These are phyloP conservation scores for Epichloe hybrida DNA, from an alignment of 2,329 filamentous ascomycete species.

Conservation along the genomic window DNA sequence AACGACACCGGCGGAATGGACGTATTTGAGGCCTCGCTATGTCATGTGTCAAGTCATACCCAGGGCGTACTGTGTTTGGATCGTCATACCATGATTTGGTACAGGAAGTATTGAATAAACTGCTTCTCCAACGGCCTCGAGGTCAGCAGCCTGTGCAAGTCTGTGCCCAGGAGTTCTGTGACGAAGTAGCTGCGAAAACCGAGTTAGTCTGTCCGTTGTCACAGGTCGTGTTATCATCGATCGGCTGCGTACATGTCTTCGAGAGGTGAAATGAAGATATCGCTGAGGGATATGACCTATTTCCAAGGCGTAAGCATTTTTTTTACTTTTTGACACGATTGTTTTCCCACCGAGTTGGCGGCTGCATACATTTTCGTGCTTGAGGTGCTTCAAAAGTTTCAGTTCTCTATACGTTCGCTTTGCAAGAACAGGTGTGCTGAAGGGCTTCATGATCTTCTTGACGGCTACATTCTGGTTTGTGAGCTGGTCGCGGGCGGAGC, in stretches of 20 bases:
- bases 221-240: constrained; percentile 3
- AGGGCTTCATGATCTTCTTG: constrained; percentile 99
- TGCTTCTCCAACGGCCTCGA: constrained; percentile 96
- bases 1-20: constrained; percentile 94
- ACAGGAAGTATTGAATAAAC: constrained; percentile 99
- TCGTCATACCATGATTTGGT: constrained; percentile 79
- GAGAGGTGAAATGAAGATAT: constrained; percentile 98
- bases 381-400: constrained; percentile 91
- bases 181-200: constrained; percentile 67
- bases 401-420: constrained; percentile 97
- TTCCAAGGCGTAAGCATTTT: constrained; percentile 6
- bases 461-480: constrained; percentile 93
- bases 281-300: constrained; percentile 91
- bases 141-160: constrained; percentile 87
- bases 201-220: constrained; percentile 7
- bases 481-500: constrained; percentile 94
- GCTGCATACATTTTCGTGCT: constrained; percentile 78
- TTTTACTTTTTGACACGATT: not conserved
- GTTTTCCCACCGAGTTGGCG: not conserved
- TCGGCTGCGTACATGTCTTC: constrained; percentile 73
- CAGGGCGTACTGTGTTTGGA: no score
- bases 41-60: constrained; percentile 7
- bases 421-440: constrained; percentile 95
- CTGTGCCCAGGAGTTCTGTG: constrained; percentile 91
- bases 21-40: constrained; percentile 94